Percentiles rank a stretch among this genome's conserved stretches.
These are phyloP conservation scores for Candida nitratophila DNA, from an alignment of 805 yeast species.

Conservation along the genomic window DNA sequence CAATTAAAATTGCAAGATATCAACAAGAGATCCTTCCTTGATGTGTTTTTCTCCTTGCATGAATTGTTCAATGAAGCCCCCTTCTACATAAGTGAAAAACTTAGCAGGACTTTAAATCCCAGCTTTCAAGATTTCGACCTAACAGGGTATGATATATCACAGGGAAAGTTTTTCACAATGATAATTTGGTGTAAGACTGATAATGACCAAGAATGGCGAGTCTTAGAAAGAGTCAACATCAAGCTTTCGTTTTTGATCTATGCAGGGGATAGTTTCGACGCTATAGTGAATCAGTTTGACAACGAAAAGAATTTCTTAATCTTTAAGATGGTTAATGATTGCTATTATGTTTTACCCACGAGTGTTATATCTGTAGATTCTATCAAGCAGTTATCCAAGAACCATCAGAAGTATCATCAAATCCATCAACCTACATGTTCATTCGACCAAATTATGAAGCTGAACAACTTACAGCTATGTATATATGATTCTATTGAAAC, in stretches of 20 bases:
- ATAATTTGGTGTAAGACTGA: slow-evolving; percentile 13
- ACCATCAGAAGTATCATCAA: slow-evolving; percentile 3
- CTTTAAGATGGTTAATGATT: slow-evolving; percentile 22
- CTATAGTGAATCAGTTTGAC: slow-evolving; percentile 10
- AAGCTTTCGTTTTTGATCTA: slow-evolving; percentile 24
- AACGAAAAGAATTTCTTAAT: slow-evolving; percentile 20
- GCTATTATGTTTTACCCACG: slow-evolving; percentile 21
- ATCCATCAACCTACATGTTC: slow-evolving; percentile 18
- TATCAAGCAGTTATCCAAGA: slow-evolving; percentile 6
- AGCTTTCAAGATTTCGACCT: slow-evolving; percentile 23
- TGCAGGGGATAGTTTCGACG: slow-evolving; percentile 22
- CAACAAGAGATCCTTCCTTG: slow-evolving; percentile 21
- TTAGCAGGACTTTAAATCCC: slow-evolving; percentile 19
- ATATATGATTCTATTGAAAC: slow-evolving; percentile 24
- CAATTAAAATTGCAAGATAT: slow-evolving; percentile 23
- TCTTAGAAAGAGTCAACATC: slow-evolving; percentile 18
- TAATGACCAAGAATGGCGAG: slow-evolving; percentile 14
- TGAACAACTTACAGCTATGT: slow-evolving; percentile 30
- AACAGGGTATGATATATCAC: slow-evolving; percentile 2
- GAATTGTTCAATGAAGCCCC: slow-evolving; percentile 18
- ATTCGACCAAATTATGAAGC: slow-evolving; percentile 35
- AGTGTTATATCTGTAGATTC: slow-evolving; percentile 7
- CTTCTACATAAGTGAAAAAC: slow-evolving; percentile 30
- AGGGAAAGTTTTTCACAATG: slow-evolving; percentile 7
- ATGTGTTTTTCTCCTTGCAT: slow-evolving; percentile 31